Conservation (phyloP, 805 yeast genomes). For the Metschnikowia santaceciliae region DNA sequence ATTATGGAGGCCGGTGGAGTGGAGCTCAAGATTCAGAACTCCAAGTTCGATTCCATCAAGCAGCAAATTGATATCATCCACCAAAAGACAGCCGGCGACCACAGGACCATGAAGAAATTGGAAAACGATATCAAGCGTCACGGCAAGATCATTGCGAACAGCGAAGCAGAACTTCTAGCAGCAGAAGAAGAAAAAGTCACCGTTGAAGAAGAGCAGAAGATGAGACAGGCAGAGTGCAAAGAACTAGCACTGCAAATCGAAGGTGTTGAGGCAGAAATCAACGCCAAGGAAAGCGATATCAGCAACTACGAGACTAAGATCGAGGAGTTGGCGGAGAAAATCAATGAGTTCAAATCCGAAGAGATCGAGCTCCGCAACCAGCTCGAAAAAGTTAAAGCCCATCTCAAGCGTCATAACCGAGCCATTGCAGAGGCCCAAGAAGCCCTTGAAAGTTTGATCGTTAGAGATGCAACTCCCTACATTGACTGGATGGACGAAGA, state of each 20-base stretch:
- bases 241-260: constrained; percentile 26
- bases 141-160: constrained; percentile 42
- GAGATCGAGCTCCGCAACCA: constrained; percentile 66
- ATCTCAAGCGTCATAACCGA: constrained; percentile 35
- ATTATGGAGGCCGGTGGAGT: constrained; percentile 93
- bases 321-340: constrained; percentile 40
- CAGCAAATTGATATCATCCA: constrained; percentile 60
- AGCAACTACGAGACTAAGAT: constrained; percentile 29
- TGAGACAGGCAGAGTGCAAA: constrained; percentile 19
- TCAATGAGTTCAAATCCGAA: constrained; percentile 55
- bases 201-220: constrained; percentile 21
- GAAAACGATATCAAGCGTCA: constrained; percentile 61
- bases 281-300: constrained; percentile 36
- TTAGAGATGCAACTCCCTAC: constrained; percentile 52
- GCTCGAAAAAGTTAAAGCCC: constrained; percentile 51
- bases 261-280: constrained; percentile 31
- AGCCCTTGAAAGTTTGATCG: constrained; percentile 40
- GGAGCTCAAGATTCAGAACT: constrained; percentile 68
- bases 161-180: constrained; percentile 42
- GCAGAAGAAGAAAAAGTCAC: constrained; percentile 24
- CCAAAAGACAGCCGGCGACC: constrained; percentile 55
- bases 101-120: constrained; percentile 53
- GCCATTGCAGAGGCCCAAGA: constrained; percentile 36
- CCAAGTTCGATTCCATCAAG: constrained; percentile 72
- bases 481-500: constrained; percentile 48